phyloP scores from a whole-genome alignment of 305 asterid genomes.

The Solanum hybrid region DNA sequence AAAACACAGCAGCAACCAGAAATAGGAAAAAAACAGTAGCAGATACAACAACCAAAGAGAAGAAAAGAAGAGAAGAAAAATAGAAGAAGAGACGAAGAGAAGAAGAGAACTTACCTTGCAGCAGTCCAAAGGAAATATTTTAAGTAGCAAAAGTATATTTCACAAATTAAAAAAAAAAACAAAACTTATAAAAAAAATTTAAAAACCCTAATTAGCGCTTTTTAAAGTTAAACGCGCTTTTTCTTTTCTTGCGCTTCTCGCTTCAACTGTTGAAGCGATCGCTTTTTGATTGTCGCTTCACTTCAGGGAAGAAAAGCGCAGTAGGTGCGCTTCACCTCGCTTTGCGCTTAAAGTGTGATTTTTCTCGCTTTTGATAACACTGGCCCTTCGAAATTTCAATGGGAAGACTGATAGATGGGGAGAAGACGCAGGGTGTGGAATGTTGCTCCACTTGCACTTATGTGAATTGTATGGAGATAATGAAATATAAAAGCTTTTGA shows the following conservation, averaged over 20 bases:
- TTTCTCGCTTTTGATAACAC: background rate
- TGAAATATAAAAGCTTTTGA: background rate
- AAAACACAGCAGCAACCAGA: background rate
- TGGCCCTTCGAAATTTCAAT: background rate
- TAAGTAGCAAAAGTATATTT: background rate
- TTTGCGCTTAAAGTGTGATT: background rate
- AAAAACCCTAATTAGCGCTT: background rate
- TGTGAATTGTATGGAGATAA: background rate
- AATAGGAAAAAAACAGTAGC: background rate
- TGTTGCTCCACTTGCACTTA: background rate
- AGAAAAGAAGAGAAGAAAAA: background rate
- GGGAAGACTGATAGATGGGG: background rate
- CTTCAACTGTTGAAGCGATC: background rate
- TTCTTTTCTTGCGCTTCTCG: background rate
- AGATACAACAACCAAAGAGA: background rate
- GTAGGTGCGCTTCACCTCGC: background rate
- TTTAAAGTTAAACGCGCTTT: too few species aligned
- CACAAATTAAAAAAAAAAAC: too few species aligned
- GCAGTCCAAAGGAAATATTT: background rate
- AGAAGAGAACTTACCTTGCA: background rate
- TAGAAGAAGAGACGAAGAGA: too few species aligned
- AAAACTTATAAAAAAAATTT: too few species aligned
- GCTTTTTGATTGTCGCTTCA: background rate
- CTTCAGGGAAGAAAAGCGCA: background rate
- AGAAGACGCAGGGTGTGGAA: background rate